Evolutionary conservation across 768 basidiomycete species (phyloP).

Genomic region (Mycena capillaripes): DNA sequence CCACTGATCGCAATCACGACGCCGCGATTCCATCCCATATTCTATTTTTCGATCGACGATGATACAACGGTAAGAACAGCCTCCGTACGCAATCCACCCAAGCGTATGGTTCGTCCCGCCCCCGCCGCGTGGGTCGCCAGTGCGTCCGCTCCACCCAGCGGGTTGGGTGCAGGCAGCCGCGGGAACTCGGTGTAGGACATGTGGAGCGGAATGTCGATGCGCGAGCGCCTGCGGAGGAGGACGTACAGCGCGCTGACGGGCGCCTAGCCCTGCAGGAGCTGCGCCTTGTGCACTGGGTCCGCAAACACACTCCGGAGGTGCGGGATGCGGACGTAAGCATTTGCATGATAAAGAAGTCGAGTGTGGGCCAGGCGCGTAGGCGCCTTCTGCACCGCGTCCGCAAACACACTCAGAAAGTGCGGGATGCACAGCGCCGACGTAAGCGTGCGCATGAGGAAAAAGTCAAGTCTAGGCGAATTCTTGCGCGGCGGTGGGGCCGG

Average conservation of each 20-base stretch:
- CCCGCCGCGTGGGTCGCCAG: slow-evolving; percentile 44
- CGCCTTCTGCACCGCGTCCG: too few relatives aligned
- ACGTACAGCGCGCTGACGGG: slow-evolving; percentile 47
- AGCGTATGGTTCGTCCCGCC: slow-evolving; percentile 55
- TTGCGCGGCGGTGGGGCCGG: slow-evolving; percentile 22
- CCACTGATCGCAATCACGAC: too few relatives aligned
- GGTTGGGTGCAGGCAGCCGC: slow-evolving; percentile 41
- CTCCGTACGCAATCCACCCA: slow-evolving; percentile 56
- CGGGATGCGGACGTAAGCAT: slow-evolving; percentile 56
- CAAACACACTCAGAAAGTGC: too few relatives aligned
- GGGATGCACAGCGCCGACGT: too few relatives aligned
- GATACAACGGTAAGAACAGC: too few relatives aligned
- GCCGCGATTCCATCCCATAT: too few relatives aligned
- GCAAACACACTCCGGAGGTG: slow-evolving; percentile 44
- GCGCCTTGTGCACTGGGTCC: slow-evolving; percentile 45
- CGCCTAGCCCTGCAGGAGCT: slow-evolving; percentile 50
- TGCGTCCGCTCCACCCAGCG: slow-evolving; percentile 27
- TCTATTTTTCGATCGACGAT: too few relatives aligned
- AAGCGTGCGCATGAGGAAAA: too few relatives aligned
- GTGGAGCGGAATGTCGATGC: slow-evolving; percentile 52
- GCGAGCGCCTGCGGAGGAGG: slow-evolving; percentile 55
- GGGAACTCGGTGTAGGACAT: slow-evolving; percentile 54
- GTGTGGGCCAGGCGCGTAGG: slow-evolving; percentile 52
- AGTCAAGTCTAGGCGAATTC: slow-evolving; percentile 47
- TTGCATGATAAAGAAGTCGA: slow-evolving; percentile 61